Base-by-base conservation (phyloP, 768 basidiomycete genomes). In the Suillus placidus region DNA sequence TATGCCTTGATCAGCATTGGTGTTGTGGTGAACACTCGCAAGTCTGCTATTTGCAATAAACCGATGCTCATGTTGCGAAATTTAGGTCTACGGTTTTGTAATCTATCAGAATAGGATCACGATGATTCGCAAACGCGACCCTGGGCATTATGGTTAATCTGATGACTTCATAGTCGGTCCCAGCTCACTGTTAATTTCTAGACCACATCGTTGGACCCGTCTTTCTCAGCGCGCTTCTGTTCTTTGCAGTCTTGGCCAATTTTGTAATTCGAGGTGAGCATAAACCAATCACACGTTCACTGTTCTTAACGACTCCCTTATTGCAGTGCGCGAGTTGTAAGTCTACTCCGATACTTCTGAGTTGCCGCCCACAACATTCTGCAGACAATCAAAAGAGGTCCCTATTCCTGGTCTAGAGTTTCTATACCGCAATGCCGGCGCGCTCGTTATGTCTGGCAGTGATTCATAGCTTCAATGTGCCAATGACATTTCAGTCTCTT, bases 41-140 rank as follows among this genome's bases (percentile, higher is more conserved):
- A 51, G 14, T 61, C 37, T 62, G 32, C 43, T 23, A 10, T 40
- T 26, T 18, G 7, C n/a, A 13, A 34, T n/a, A 14, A 34, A 51
- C 12, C 12, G 13, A 63, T 51, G 13, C 51, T 52, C 45, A 66
- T 10, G 14, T 51, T 23, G n/a, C 54, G 60, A 62, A 7, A 5
- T 42, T 6, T 64, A 96, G 91, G 74, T 93, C 2, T 99, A 99
- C 75, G 94, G 92, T 0, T 97, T 92, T 77, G 78, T 77, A 1
- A 78, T 98, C 51, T 98, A 97, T 73, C 93, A 98, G 74, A 85
- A 88, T 66, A 87, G 97, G 54, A 87, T 98, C 62, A 90, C 90
- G 56, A 90, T 95, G 88, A 99, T 99, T 68, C 90, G 92, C 14
- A 87, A 89, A 67, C 83, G 96, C 56, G 92, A 95, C 77, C 90